Evolutionary conservation across 139 green algal genomes (phyloP).

Genomic region (Chlorella sp.): DNA sequence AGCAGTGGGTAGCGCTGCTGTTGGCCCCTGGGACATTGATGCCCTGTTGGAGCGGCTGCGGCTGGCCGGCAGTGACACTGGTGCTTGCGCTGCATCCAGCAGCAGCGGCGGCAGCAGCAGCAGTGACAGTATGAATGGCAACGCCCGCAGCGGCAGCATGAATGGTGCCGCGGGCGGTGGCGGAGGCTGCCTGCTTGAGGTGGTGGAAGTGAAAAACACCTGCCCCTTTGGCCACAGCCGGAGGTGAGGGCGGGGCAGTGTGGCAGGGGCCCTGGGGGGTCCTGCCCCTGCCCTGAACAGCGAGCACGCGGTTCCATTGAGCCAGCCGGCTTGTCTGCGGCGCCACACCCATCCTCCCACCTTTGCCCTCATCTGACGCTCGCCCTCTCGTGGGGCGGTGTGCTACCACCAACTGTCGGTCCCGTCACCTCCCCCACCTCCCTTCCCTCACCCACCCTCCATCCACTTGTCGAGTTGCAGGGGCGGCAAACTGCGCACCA

Average conservation of each 20-base stretch:
- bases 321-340: too few relatives aligned
- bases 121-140: background rate
- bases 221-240: conserved; percentile 65
- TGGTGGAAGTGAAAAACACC: conserved; percentile 86
- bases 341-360: too few relatives aligned
- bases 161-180: too few relatives aligned
- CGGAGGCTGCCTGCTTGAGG: conserved; percentile 48
- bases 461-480: background rate
- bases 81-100: background rate
- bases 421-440: too few relatives aligned
- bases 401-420: too few relatives aligned
- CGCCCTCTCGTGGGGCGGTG: too few relatives aligned
- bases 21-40: conserved; percentile 25
- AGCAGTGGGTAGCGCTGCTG: background rate
- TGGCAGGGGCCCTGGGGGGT: too few relatives aligned
- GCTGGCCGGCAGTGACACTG: background rate
- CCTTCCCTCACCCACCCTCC: background rate
- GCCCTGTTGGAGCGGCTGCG: conserved; percentile 25
- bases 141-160: background rate
- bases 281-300: too few relatives aligned
- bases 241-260: background rate
- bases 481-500: conserved; percentile 18
- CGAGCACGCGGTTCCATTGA: too few relatives aligned
- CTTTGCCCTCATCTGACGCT: too few relatives aligned
- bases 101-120: background rate